A percentile compares a stretch with the other conserved stretches of the same genome.
Conservation (phyloP, 2,329 filamentous ascomycete species). For the Epichloe baconii region DNA sequence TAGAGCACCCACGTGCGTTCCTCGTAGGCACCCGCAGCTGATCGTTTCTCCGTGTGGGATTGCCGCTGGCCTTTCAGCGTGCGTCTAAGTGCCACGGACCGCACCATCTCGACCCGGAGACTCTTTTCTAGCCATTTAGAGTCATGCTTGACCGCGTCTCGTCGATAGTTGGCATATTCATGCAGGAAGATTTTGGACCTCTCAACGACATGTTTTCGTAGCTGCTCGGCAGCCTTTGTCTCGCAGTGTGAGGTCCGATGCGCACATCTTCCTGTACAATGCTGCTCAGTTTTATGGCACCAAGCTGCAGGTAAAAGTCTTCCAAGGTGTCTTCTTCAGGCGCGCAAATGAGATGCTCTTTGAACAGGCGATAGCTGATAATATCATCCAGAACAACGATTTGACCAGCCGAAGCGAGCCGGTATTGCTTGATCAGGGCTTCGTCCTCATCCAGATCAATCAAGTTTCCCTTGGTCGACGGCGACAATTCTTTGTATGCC, state of each 20-base stretch:
- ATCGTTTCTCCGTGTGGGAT: slow-evolving; percentile 60
- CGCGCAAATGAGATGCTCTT: slow-evolving; percentile 68
- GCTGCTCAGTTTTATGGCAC: slow-evolving; percentile 60
- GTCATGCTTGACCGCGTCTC: slow-evolving; percentile 73
- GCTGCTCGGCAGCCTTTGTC: slow-evolving; percentile 54
- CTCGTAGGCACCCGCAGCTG: slow-evolving; percentile 50
- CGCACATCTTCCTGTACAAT: slow-evolving; percentile 67
- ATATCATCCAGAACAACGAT: slow-evolving; percentile 81
- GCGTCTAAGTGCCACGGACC: slow-evolving; percentile 62
- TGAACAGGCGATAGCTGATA: slow-evolving; percentile 79
- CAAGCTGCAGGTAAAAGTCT: slow-evolving; percentile 70
- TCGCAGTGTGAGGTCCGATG: slow-evolving; percentile 52
- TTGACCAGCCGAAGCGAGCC: slow-evolving; percentile 56
- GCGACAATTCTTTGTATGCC: slow-evolving; percentile 61
- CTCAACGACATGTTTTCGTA: slow-evolving; percentile 76
- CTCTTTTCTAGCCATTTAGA: slow-evolving; percentile 84
- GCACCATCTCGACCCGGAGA: slow-evolving; percentile 63
- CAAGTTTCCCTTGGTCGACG: slow-evolving; percentile 31
- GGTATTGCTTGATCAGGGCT: slow-evolving; percentile 60
- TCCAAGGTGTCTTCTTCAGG: slow-evolving; percentile 85
- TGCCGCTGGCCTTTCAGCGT: slow-evolving; percentile 60
- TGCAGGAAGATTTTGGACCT: slow-evolving; percentile 82
- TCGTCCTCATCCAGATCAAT: slow-evolving; percentile 46
- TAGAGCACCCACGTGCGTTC: slow-evolving; percentile 54
- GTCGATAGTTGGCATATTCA: slow-evolving; percentile 54